A percentile compares a stretch with the other conserved stretches of the same genome.
Evolutionary conservation across 1,284 basidiomycete species (phyloP).

Genomic region (Thelephora terrestris): DNA sequence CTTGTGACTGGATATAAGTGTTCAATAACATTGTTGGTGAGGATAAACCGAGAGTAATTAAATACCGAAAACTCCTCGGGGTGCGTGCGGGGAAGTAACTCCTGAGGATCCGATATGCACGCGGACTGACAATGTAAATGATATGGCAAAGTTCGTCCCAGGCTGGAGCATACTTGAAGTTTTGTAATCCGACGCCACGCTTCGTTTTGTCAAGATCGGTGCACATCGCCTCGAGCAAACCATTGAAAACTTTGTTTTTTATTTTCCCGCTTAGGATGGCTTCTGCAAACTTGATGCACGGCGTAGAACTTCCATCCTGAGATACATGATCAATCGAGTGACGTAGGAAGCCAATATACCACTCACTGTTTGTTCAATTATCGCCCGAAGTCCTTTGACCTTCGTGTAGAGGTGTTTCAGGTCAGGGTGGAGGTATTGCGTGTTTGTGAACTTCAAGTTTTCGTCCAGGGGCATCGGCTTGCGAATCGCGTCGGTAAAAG

Average conservation of each 20-base stretch:
- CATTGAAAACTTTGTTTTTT: constrained; percentile 17
- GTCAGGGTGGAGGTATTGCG: neutral
- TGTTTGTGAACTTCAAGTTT: neutral
- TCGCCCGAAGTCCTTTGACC: neutral
- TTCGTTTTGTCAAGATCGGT: constrained; percentile 15
- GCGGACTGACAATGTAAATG: constrained; percentile 18
- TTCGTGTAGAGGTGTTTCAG: neutral
- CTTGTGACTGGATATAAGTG: neutral
- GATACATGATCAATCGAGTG: neutral
- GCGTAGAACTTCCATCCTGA: neutral
- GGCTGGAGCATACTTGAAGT: constrained; percentile 24
- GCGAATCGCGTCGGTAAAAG: neutral
- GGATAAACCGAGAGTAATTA: constrained; percentile 1
- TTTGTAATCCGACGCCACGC: constrained; percentile 26
- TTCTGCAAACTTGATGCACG: neutral
- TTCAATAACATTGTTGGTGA: neutral
- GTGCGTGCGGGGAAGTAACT: constrained; percentile 17
- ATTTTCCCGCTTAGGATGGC: neutral
- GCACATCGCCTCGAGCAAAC: constrained; percentile 23
- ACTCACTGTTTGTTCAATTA: neutral
- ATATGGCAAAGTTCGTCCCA: constrained; percentile 22
- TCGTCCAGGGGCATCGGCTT: neutral
- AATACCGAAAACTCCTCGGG: constrained; percentile 17
- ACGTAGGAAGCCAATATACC: neutral
- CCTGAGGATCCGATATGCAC: constrained; percentile 16